Percentiles rank a stretch among this genome's conserved stretches.
phyloP scores from a whole-genome alignment of 768 basidiomycete species.

The Xerocomus spinulosus region DNA sequence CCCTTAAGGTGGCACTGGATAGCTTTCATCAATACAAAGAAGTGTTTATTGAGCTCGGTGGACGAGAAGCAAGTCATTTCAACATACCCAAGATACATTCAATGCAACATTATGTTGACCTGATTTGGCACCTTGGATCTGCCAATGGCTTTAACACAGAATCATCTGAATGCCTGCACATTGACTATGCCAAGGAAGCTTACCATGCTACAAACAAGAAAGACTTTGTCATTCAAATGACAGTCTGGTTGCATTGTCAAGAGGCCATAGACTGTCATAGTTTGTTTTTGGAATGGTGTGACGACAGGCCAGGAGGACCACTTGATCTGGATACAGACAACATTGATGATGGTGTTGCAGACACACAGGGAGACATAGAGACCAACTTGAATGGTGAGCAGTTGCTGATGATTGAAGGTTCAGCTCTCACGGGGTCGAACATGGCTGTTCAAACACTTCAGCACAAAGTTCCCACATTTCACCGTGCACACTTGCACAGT shows the following conservation, averaged over 20 bases:
- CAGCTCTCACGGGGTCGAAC: too few species aligned
- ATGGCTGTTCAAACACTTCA: too few species aligned
- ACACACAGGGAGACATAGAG: too few species aligned
- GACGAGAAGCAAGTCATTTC: slow-evolving; percentile 30
- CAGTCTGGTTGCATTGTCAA: slow-evolving; percentile 1
- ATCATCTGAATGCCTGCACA: slow-evolving; percentile 36
- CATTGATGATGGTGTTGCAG: too few species aligned
- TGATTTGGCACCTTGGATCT: slow-evolving; percentile 27
- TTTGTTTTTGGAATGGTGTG: too few species aligned
- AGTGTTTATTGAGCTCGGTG: slow-evolving; percentile 27
- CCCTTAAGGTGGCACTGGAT: slow-evolving; percentile 20
- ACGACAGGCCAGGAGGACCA: too few species aligned
- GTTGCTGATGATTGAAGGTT: too few species aligned
- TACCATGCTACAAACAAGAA: slow-evolving; percentile 24
- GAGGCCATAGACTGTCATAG: too few species aligned
- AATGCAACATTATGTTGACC: slow-evolving; percentile 23
- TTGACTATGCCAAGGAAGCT: slow-evolving; percentile 36
- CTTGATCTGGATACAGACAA: too few species aligned
- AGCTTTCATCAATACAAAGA: slow-evolving; percentile 29
- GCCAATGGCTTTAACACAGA: slow-evolving; percentile 36
- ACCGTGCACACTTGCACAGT: too few species aligned
- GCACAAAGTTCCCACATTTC: too few species aligned
- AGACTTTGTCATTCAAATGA: slow-evolving; percentile 7
- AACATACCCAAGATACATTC: slow-evolving; percentile 37
- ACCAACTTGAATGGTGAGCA: too few species aligned